Evolutionary conservation across 768 basidiomycete species (phyloP), one percentile per base, ranked within the genome.

Genomic region (Roridomyces roridus): DNA sequence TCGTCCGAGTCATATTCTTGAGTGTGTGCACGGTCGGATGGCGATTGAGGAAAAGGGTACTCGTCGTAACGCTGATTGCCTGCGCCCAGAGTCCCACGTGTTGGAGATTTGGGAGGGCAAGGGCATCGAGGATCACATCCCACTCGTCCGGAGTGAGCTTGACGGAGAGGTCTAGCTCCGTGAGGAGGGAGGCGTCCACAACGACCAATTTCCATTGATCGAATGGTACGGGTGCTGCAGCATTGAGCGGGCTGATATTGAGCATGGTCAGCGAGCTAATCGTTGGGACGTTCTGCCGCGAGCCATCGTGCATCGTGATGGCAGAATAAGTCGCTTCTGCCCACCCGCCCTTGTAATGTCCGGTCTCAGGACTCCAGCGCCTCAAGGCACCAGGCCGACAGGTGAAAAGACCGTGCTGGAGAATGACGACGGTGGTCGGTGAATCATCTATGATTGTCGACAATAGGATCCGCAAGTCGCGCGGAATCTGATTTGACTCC

Each of bases 331-430:
- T 26, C 29, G 54, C 20, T 18, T 25, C 44, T 17, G 29, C 17
- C 41, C 50, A 59, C 15, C 46, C 50, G 18, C 51, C 24, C 20
- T 53, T 47, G 23, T 49, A 52, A 9, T 39, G 31, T 2, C 50
- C 50, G 14, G 46, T 53, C 20, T 21, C 46, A 8, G 58, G 58
- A 15, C 41, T 54, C 58, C 58, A 59, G 23, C 46, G 51, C 2
- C 51, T 51, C 21, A 59, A 34, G 6, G 49, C 48, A 8, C 41
- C 56, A 10, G 54, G 54, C 3, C 54, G 54, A 12, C 54, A 56
- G 9, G 54, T 56, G n/a, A 56, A 56, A n/a, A 56, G 46, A 3
- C 54, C 54, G 11, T 49, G 46, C 24, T 55, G n/a, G 11, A 56
- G 39, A 9, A 56, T 35, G 15, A 48, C 41, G 5, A 56, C 54